Evolutionary conservation across 345 rosid genomes (phyloP).

Genomic region (Carallia brachiata): DNA sequence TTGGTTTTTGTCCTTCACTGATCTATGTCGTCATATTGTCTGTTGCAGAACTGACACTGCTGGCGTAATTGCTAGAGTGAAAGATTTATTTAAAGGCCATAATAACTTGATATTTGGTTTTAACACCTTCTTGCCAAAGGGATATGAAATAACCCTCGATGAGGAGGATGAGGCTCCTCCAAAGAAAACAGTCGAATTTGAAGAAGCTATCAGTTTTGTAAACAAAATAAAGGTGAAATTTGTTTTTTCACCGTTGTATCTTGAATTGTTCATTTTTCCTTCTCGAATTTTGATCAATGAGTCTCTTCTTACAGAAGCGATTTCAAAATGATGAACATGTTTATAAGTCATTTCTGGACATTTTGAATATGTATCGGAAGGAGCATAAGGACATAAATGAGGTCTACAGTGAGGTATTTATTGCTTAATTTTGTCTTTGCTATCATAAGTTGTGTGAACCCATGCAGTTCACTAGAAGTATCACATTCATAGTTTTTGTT

Average conservation of each 20-base stretch:
- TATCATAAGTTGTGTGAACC: no score
- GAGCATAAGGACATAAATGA: slow-evolving; percentile 88
- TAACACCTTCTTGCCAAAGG: slow-evolving; percentile 93
- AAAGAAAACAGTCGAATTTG: slow-evolving; percentile 88
- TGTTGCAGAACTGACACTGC: slow-evolving; percentile 77
- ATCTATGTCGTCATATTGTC: slow-evolving; percentile 1
- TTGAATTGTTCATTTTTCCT: slow-evolving; percentile 5
- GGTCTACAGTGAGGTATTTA: slow-evolving; percentile 75
- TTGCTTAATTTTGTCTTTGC: not conserved
- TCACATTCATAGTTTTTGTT: not conserved
- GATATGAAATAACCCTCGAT: slow-evolving; percentile 81
- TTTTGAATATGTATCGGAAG: slow-evolving; percentile 83
- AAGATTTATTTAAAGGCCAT: slow-evolving; percentile 89
- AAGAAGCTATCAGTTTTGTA: slow-evolving; percentile 92
- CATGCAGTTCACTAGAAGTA: no score
- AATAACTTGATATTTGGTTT: slow-evolving; percentile 84
- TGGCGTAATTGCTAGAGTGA: slow-evolving; percentile 93
- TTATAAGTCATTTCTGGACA: slow-evolving; percentile 79
- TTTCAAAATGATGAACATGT: slow-evolving; percentile 83
- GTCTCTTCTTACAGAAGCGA: slow-evolving; percentile 62
- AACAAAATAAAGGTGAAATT: slow-evolving; percentile 84
- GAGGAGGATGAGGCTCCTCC: slow-evolving; percentile 75
- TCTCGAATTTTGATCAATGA: slow-evolving; percentile 6
- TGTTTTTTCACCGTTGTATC: slow-evolving; percentile 1
- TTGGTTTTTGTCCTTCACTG: slow-evolving; percentile 15